phyloP scores from a whole-genome alignment of 371 early-diverging fungal genomes.

The Mortierella sp. region DNA sequence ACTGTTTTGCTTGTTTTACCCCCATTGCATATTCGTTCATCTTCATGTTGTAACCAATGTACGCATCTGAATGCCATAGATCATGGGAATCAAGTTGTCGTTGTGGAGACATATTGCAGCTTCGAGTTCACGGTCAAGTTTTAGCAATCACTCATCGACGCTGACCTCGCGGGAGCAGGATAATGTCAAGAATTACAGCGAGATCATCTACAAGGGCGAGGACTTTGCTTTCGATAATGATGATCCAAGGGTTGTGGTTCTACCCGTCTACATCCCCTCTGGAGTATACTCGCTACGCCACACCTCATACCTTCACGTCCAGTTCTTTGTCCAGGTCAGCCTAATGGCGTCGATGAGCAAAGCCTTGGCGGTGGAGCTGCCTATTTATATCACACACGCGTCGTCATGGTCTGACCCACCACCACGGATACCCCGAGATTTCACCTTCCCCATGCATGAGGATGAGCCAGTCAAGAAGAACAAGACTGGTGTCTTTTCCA shows the following conservation, averaged over 20 bases:
- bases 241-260: slow-evolving; percentile 41
- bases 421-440: slow-evolving; percentile 49
- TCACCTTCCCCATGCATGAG: slow-evolving; percentile 46
- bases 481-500: slow-evolving; percentile 50
- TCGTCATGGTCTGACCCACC: slow-evolving; percentile 60
- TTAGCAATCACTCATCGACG: slow-evolving; percentile 1
- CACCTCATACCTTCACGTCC: slow-evolving; percentile 46
- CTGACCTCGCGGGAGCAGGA: slow-evolving; percentile 33
- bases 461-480: slow-evolving; percentile 46
- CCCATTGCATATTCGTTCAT: not conserved
- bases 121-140: slow-evolving; percentile 12
- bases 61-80: slow-evolving; percentile 5
- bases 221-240: slow-evolving; percentile 47
- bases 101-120: slow-evolving; percentile 47
- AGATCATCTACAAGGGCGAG: slow-evolving; percentile 57
- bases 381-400: slow-evolving; percentile 56
- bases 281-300: slow-evolving; percentile 53
- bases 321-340: slow-evolving; percentile 55
- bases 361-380: slow-evolving; percentile 54
- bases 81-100: slow-evolving; percentile 53
- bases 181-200: slow-evolving; percentile 48
- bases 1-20: no score
- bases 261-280: slow-evolving; percentile 51
- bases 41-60: not conserved
- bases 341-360: slow-evolving; percentile 57